Percentiles rank a stretch among this genome's conserved stretches.
Evolutionary conservation across 2,329 filamentous ascomycete species (phyloP).

Genomic region (Colletotrichum liriopes): DNA sequence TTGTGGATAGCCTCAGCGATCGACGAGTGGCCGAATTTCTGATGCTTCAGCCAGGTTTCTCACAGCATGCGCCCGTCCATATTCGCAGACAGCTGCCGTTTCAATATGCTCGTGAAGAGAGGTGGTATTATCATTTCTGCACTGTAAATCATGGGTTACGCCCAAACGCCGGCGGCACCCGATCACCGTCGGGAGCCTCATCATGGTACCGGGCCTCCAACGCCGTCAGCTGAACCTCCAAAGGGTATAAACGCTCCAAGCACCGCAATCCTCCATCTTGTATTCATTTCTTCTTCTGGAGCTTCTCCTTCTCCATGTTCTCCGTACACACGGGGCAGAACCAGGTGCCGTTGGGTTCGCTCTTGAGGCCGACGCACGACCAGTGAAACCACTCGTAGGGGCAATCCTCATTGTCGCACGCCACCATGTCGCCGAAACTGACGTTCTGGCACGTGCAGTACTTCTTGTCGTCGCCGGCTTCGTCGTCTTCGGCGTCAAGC

Average conservation of each 20-base stretch:
- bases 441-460: slow-evolving; percentile 89
- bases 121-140: neutral
- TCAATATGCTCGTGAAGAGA: neutral
- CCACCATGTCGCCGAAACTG: slow-evolving; percentile 90
- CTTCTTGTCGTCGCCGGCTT: slow-evolving; percentile 83
- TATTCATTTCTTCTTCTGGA: slow-evolving; percentile 31
- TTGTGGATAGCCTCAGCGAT: neutral
- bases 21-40: neutral
- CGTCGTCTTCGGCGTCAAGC: slow-evolving; percentile 75
- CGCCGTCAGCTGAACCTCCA: slow-evolving; percentile 12
- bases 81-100: neutral
- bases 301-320: slow-evolving; percentile 63
- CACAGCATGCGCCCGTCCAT: neutral
- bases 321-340: slow-evolving; percentile 76
- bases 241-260: slow-evolving; percentile 33
- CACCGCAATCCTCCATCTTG: neutral
- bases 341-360: slow-evolving; percentile 78
- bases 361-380: slow-evolving; percentile 79
- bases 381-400: slow-evolving; percentile 92
- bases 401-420: slow-evolving; percentile 87
- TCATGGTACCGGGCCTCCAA: neutral
- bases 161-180: neutral
- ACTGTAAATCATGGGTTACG: neutral
- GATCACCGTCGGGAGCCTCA: neutral
- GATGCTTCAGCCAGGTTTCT: neutral